A percentile compares a stretch with the other conserved stretches of the same genome.
These are phyloP conservation scores for Hydnomerulius pinastri DNA, from an alignment of 768 basidiomycete genomes.

Conservation along the genomic window DNA sequence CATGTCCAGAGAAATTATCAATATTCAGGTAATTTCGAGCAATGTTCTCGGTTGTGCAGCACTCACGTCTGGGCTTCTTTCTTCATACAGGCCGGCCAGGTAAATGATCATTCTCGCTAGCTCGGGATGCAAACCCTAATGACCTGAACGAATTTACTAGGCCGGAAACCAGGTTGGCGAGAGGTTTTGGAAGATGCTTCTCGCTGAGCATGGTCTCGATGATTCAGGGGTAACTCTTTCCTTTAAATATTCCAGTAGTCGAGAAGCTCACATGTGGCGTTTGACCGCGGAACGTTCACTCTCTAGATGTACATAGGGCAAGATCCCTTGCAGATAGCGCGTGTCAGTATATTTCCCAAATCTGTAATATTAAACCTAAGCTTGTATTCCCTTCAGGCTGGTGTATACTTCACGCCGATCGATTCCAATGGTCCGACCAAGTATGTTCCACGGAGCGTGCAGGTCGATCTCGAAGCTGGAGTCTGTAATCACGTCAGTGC, in stretches of 20 bases:
- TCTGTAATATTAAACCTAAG: not conserved
- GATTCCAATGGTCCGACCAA: slow-evolving; percentile 53
- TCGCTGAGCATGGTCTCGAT: slow-evolving; percentile 84
- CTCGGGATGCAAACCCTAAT: slow-evolving; percentile 9
- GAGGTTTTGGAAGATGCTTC: slow-evolving; percentile 86
- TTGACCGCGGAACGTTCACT: slow-evolving; percentile 6
- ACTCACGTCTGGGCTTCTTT: slow-evolving; percentile 13
- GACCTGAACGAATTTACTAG: slow-evolving; percentile 35
- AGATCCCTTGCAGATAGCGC: slow-evolving; percentile 72
- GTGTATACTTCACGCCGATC: slow-evolving; percentile 82
- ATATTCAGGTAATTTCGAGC: slow-evolving; percentile 59
- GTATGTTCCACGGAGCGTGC: slow-evolving; percentile 89
- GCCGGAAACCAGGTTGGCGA: slow-evolving; percentile 82
- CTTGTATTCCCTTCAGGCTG: slow-evolving; percentile 47
- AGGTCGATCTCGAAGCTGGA: slow-evolving; percentile 87
- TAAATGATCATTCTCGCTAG: slow-evolving; percentile 24
- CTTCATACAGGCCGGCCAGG: slow-evolving; percentile 65
- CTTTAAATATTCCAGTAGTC: slow-evolving; percentile 4
- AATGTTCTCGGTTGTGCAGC: not conserved
- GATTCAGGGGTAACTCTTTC: slow-evolving; percentile 54
- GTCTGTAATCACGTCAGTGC: slow-evolving; percentile 74
- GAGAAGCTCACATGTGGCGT: slow-evolving; percentile 18
- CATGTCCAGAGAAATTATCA: slow-evolving; percentile 83
- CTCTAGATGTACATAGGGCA: slow-evolving; percentile 66
- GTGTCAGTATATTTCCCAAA: slow-evolving; percentile 46